Evolutionary conservation across 352 stramenopile genomes (phyloP).

Genomic region (Globisporangium iwayamae): DNA sequence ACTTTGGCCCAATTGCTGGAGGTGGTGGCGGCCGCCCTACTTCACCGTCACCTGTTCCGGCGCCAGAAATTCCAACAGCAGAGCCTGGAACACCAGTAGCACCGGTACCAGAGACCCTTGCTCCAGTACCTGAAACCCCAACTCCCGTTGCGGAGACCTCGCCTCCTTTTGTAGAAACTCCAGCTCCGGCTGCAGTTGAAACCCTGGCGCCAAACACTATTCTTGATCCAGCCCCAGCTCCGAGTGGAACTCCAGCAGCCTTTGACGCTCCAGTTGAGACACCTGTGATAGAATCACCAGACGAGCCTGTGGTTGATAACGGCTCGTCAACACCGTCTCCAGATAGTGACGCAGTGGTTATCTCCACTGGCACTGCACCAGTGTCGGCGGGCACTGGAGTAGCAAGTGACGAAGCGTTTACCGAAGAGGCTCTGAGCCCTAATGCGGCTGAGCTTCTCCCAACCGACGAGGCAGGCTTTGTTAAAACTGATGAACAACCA

Average conservation of each 20-base stretch:
- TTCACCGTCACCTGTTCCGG: not conserved
- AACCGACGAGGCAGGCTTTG: not conserved
- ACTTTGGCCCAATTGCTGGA: constrained; percentile 1
- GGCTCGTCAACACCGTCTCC: not conserved
- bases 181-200: not conserved
- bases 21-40: not conserved
- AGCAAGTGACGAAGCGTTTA: not conserved
- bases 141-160: not conserved
- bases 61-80: not conserved
- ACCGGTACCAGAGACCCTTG: not conserved
- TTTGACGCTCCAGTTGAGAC: not conserved
- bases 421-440: not conserved
- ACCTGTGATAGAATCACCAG: not conserved
- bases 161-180: not conserved
- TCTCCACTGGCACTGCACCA: not conserved
- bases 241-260: not conserved
- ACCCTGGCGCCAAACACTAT: not conserved
- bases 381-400: not conserved
- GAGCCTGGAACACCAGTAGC: not conserved
- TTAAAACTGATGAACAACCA: not conserved
- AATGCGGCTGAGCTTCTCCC: not conserved
- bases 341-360: not conserved
- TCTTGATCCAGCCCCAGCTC: not conserved
- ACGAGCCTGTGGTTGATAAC: not conserved
- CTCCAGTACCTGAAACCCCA: not conserved